Base-by-base conservation (phyloP, 495 filamentous ascomycete genomes). In the Penicillium egyptiacum region DNA sequence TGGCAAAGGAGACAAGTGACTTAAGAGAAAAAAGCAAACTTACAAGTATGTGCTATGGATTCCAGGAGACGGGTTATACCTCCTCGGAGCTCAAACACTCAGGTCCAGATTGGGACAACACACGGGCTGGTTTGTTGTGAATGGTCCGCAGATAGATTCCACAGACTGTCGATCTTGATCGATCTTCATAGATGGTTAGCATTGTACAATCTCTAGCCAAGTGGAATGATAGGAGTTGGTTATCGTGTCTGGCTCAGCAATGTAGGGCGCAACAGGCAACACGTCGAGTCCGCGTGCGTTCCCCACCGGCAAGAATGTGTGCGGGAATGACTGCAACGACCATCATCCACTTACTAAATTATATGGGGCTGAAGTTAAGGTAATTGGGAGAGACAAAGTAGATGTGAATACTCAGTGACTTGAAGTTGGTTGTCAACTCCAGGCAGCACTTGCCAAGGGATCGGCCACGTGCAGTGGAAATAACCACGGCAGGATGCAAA, bases 1-100 rank as follows among this genome's bases (percentile, higher is more conserved):
- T 25, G 44, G 25, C 44, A 41, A 10, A 47, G 51, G 31, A 22
- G 25, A 17, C 17, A 25, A 20, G 48, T n/a, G 9, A 33, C 9
- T 22, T 14, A 25, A 14, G 25, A 45, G 48, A 54, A 19, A 54
- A 19, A 50, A 35, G 20, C 23, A 16, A 19, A 64, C 66, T 61
- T 55, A 69, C 66, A 69, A 64, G 58, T 62, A 62, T 41, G 55
- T 19, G 9, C 22, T 53, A 42, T 40, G 39, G 42, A 67, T 65
- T 62, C 59, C 56, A 48, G 49, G 37, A 58, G 51, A 55, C 8
- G 26, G 39, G 19, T 22, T 23, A 20, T 16, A 43, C 26, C 40
- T 17, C 26, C 25, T 44, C 28, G 39, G 33, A 19, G 31, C 37
- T 50, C 39, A 31, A 50, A 31, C 22, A 31, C 48, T 35, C 20